Evolutionary conservation across 2,329 filamentous ascomycete genomes (phyloP).

Genomic region (Colletotrichum sp.): DNA sequence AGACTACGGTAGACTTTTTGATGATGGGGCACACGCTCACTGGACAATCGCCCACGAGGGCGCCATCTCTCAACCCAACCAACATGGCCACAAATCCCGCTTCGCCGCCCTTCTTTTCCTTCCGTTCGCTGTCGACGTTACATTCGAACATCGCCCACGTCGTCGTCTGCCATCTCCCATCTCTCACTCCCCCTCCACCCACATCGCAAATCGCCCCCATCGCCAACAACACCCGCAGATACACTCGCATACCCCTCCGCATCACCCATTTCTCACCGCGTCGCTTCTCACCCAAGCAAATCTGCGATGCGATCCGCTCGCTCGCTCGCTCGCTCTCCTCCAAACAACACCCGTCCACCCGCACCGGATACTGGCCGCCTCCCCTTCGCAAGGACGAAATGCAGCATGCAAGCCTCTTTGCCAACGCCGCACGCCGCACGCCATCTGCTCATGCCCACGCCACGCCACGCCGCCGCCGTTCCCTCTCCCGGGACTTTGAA

Average conservation of each 20-base stretch:
- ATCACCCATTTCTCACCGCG: neutral
- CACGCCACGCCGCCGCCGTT: neutral
- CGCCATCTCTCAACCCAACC: neutral
- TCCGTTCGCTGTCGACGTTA: neutral
- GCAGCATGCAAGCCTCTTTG: neutral
- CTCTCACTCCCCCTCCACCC: neutral
- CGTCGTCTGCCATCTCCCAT: neutral
- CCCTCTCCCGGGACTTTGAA: neutral
- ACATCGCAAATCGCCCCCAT: neutral
- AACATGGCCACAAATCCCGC: neutral
- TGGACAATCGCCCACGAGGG: constrained; percentile 29
- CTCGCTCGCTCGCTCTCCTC: neutral
- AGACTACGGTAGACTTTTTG: constrained; percentile 23
- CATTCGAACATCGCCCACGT: neutral
- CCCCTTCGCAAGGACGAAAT: neutral
- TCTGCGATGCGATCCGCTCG: neutral
- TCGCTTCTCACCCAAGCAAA: neutral
- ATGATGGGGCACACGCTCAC: constrained; percentile 50
- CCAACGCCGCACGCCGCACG: neutral
- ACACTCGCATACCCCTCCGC: constrained; percentile 6
- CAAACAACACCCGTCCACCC: neutral
- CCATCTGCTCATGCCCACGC: neutral
- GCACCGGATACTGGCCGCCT: neutral
- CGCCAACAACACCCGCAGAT: neutral
- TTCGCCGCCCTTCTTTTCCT: neutral